Base-by-base conservation (phyloP, 139 green algal species). In the Chlorella sp. region DNA sequence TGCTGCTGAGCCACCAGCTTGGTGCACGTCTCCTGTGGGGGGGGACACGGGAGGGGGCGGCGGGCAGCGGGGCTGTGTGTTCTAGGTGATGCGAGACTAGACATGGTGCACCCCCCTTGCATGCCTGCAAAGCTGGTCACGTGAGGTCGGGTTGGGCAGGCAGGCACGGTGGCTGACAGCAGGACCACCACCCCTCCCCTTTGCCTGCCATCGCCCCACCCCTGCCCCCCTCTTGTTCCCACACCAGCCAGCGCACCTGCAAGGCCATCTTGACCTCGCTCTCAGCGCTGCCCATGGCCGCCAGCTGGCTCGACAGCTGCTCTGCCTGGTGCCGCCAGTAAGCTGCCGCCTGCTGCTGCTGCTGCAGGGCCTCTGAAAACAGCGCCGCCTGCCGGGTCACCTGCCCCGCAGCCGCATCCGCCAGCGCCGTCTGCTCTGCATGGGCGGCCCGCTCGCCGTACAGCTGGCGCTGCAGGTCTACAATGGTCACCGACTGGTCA, bases 1-100 rank as follows among this genome's bases (percentile, higher is more conserved):
- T 90, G 86, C 77, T 90, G 86, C 76, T 90, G 86, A 28, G 60
- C 53, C 53, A 90, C 76, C 76, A 90, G 86, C 77, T 78, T 90
- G 34, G 76, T 85, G 77, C 73, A 83, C 36, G 86, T 90, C 53
- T 90, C 86, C 76, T 79, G 61, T 12, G 32, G 80, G 28, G 5
- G 37, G 36, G 9, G 3, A 42, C 3, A 26, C 28, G 78, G 22
- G 78, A 12, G 5, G 28, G 26, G 40, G 40, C 37, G 11, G 34
- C 64, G 24, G 64, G 24, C 64, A 71, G 64, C 64, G 64, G 21
- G 16, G 64, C 64, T 4, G 64, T 71, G 5, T 71, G 64, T 26
- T 26, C 60, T 68, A 68, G 60, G 60, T 68, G 60, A 18, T 68
- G 60, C 18, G n/a, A n/a, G n/a, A n/a, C n/a, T n/a, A n/a, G n/a